Evolutionary conservation across 257 asterid genomes (phyloP).

Genomic region (Perilla frutescens): DNA sequence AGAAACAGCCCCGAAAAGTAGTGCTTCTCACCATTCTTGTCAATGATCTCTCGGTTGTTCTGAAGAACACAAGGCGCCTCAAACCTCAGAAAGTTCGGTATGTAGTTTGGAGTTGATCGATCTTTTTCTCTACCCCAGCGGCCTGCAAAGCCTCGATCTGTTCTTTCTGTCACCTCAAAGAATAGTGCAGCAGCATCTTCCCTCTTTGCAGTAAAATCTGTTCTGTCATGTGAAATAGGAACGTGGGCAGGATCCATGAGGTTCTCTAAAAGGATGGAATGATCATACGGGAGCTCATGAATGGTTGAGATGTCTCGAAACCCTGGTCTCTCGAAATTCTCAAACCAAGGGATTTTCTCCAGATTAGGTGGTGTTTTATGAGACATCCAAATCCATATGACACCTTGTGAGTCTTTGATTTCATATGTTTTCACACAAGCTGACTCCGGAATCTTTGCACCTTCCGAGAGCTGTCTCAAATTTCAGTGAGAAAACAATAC

Average conservation of each 20-base stretch:
- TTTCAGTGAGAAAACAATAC: slow-evolving; percentile 13
- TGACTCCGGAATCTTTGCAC: slow-evolving; percentile 83
- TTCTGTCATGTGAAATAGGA: slow-evolving; percentile 91
- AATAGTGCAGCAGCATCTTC: slow-evolving; percentile 80
- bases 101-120: slow-evolving; percentile 53
- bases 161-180: slow-evolving; percentile 79
- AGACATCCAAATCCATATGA: slow-evolving; percentile 97
- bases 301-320: slow-evolving; percentile 71
- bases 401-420: slow-evolving; percentile 88
- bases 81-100: slow-evolving; percentile 63
- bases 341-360: slow-evolving; percentile 82
- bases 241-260: slow-evolving; percentile 99
- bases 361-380: slow-evolving; percentile 63
- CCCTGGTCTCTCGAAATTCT: slow-evolving; percentile 71
- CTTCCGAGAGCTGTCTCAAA: slow-evolving; percentile 61
- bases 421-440: slow-evolving; percentile 77
- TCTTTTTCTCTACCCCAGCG: slow-evolving; percentile 80
- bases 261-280: slow-evolving; percentile 91
- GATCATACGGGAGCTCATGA: slow-evolving; percentile 97
- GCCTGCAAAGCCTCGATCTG: slow-evolving; percentile 88
- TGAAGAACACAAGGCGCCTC: slow-evolving; percentile 90
- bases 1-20: slow-evolving; percentile 81
- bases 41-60: slow-evolving; percentile 68
- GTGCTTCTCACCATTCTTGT: slow-evolving; percentile 58
- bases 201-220: slow-evolving; percentile 82